Evolutionary conservation across 2,329 filamentous ascomycete genomes (phyloP), one percentile per base, ranked within the genome.

Genomic region (Atkinsonella hypoxylon): DNA sequence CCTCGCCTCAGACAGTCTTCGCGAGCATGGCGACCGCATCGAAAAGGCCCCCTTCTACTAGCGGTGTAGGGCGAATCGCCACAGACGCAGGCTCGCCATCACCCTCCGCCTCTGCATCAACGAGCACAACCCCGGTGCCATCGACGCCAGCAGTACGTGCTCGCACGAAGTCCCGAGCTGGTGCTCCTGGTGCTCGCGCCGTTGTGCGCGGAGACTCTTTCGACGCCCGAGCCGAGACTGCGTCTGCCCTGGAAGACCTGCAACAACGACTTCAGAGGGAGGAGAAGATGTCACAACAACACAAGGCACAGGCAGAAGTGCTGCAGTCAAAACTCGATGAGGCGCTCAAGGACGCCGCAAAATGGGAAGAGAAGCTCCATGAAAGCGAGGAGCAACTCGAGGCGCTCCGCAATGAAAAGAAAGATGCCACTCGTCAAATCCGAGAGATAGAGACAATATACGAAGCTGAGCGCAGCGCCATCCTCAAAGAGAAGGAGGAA

Each of bases 361-460:
- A 86, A 69, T 72, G 96, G 36, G 93, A 98, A 66, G 91, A 97
- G 65, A 82, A 81, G 56, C 76, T 86, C 44, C 90, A 96, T 64
- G 90, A 95, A 67, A 83, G 81, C 61, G 89, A 93, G 54, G 87
- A 91, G 66, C 82, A 84, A 62, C 79, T 91, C 52, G 89, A 95
- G 67, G 73, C 78, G 8, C 74, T 97, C 49, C 82, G 83, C 62
- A 89, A 87, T 60, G 88, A 95, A 62, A 90, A 93, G 70, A 81
- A 87, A 59, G 90, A 97, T 58, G 77, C 84, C 50, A 80, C 83
- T 31, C 81, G 89, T 56, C 85, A 94, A 67, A 87, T 88, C 62
- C 82, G 91, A 56, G 93, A 98, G 66, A 83, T 96, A 71, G 90
- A 96, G 67, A 82, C 83, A 56, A 90, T 94, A 56, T 94, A 95